Conservation (phyloP, 805 yeast species). For the Maudiozyma saulgeensis region DNA sequence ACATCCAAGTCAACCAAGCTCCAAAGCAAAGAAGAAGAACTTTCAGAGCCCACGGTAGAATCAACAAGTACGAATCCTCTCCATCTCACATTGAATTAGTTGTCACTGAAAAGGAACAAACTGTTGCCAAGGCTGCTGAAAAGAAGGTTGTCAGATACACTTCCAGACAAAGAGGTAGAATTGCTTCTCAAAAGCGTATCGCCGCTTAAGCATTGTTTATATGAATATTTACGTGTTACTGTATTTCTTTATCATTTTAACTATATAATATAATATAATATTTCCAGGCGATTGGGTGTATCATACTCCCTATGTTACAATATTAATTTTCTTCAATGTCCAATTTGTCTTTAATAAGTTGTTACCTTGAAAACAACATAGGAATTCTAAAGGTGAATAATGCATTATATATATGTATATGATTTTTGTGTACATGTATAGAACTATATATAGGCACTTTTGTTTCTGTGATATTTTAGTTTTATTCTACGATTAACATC, state of each 20-base stretch:
- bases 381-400: too few species aligned
- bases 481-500: too few species aligned
- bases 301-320: too few species aligned
- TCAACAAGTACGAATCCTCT: constrained; percentile 96
- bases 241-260: constrained; percentile 1
- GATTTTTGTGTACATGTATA: not conserved
- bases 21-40: constrained; percentile 99
- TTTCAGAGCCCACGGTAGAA: constrained; percentile 99
- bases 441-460: not conserved
- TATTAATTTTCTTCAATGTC: not conserved
- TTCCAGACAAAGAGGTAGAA: constrained; percentile 88
- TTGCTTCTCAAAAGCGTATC: constrained; percentile 79
- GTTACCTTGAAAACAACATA: too few species aligned
- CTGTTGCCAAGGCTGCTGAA: constrained; percentile 84
- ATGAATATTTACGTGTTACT: constrained; percentile 1
- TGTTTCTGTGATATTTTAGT: too few species aligned
- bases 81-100: constrained; percentile 98
- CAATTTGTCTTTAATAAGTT: not conserved
- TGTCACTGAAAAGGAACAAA: constrained; percentile 91
- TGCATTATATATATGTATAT: not conserved
- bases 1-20: constrained; percentile 99
- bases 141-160: constrained; percentile 59
- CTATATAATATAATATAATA: constrained; percentile 1
- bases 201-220: constrained; percentile 40
- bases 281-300: not conserved